Evolutionary conservation across 768 basidiomycete genomes (phyloP).

Genomic region (Hydnum rufescens): DNA sequence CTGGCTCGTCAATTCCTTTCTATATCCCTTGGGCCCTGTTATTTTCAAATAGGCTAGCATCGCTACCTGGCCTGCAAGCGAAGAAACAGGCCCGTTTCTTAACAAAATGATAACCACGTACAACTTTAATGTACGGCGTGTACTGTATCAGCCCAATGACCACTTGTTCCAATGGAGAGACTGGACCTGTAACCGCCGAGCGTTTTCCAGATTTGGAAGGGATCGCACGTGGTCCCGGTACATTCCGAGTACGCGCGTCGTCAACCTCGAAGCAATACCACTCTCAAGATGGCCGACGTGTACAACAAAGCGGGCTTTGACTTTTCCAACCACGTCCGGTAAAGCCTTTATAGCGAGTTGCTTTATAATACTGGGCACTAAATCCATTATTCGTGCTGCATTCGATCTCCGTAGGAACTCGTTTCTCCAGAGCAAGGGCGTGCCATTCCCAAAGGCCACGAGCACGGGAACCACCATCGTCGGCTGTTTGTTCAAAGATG

Average conservation of each 20-base stretch:
- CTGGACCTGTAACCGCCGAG: too few relatives aligned
- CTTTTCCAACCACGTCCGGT: slow-evolving; percentile 62
- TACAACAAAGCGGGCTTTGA: slow-evolving; percentile 37
- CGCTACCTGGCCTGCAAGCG: too few relatives aligned
- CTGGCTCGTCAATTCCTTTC: too few relatives aligned
- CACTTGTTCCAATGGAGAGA: too few relatives aligned
- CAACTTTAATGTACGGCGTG: too few relatives aligned
- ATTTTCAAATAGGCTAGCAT: too few relatives aligned
- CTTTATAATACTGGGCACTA: background rate
- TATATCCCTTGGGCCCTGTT: too few relatives aligned
- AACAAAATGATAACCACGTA: too few relatives aligned
- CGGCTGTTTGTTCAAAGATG: slow-evolving; percentile 81
- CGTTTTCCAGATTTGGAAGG: background rate
- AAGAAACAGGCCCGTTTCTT: too few relatives aligned
- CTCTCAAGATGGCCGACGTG: slow-evolving; percentile 4
- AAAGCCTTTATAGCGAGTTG: slow-evolving; percentile 6
- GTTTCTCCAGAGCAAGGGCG: slow-evolving; percentile 48
- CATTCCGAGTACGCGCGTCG: background rate
- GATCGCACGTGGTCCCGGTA: background rate
- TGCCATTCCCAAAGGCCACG: slow-evolving; percentile 63
- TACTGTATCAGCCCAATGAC: too few relatives aligned
- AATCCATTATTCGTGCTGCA: background rate
- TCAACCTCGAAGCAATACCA: background rate
- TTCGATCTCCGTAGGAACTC: slow-evolving; percentile 29
- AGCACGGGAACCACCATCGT: slow-evolving; percentile 97